These are phyloP conservation scores for Aspergillus uvarum DNA, from an alignment of 2,329 filamentous ascomycete genomes.

Conservation along the genomic window DNA sequence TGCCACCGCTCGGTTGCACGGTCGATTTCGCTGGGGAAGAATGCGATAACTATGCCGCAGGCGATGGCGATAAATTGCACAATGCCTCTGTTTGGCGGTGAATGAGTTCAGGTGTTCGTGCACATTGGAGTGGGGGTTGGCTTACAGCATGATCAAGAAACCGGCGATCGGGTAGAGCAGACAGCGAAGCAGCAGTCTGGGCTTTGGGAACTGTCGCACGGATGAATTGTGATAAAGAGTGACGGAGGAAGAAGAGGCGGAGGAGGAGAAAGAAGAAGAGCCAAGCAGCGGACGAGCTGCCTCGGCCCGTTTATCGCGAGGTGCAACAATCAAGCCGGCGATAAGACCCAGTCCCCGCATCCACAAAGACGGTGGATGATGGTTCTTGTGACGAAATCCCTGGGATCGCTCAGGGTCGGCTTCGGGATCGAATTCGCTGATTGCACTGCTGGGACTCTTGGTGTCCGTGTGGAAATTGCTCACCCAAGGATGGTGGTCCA, in stretches of 20 bases:
- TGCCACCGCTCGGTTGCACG: constrained; percentile 43
- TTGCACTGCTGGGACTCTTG: background rate
- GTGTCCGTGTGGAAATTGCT: background rate
- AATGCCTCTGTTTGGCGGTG: constrained; percentile 33
- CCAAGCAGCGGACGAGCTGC: background rate
- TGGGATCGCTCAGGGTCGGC: background rate
- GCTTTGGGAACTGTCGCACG: background rate
- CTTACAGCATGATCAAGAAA: constrained; percentile 39
- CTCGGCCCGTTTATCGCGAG: background rate
- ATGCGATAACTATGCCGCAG: constrained; percentile 39
- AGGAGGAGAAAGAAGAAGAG: background rate
- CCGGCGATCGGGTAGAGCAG: constrained; percentile 20
- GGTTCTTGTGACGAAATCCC: background rate
- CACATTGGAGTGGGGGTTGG: background rate
- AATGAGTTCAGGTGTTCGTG: background rate
- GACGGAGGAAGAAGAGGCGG: background rate
- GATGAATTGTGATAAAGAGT: background rate
- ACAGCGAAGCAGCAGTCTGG: constrained; percentile 14
- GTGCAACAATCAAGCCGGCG: background rate
- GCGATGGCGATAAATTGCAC: constrained; percentile 42
- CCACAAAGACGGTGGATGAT: background rate
- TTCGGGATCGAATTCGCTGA: background rate
- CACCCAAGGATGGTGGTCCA: background rate
- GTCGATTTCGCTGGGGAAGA: constrained; percentile 46
- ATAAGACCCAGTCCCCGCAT: background rate